A percentile compares a stretch with the other conserved stretches of the same genome.
phyloP scores from a whole-genome alignment of 257 asterid species.

The Mitragyna speciosa region DNA sequence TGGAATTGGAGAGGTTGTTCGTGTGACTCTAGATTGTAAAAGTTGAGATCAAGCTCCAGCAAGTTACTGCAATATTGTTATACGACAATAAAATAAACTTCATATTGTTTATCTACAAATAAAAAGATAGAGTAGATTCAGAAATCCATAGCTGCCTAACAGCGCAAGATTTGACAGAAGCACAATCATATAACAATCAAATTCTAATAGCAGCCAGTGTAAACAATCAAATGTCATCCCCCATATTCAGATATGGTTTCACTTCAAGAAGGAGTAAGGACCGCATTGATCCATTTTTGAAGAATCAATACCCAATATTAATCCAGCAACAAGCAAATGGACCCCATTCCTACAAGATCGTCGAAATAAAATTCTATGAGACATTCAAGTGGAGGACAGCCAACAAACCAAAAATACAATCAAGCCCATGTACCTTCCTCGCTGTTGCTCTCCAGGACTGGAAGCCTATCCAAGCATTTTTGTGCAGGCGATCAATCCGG shows the following conservation, averaged over 20 bases:
- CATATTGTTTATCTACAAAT: background rate
- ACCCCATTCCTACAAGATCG: background rate
- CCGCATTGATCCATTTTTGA: background rate
- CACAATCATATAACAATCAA: background rate
- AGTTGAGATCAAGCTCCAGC: background rate
- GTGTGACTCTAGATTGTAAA: background rate
- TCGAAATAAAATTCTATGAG: background rate
- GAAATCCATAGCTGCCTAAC: background rate
- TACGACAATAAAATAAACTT: background rate
- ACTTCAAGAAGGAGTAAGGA: background rate
- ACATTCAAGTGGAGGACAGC: constrained; percentile 1
- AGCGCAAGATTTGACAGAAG: background rate
- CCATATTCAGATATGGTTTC: background rate
- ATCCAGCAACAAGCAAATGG: background rate
- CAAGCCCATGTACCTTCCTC: constrained; percentile 50
- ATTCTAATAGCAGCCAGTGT: background rate
- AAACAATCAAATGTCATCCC: too few species aligned
- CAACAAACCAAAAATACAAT: constrained; percentile 1
- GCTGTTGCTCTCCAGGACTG: constrained; percentile 98
- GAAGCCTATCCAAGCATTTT: constrained; percentile 97
- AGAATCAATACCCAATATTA: background rate
- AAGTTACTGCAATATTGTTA: background rate
- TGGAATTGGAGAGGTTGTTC: background rate
- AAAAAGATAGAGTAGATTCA: background rate
- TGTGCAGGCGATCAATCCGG: constrained; percentile 84